These are phyloP conservation scores for Saccharomycopsis microspora DNA, from an alignment of 805 yeast species.

Conservation along the genomic window DNA sequence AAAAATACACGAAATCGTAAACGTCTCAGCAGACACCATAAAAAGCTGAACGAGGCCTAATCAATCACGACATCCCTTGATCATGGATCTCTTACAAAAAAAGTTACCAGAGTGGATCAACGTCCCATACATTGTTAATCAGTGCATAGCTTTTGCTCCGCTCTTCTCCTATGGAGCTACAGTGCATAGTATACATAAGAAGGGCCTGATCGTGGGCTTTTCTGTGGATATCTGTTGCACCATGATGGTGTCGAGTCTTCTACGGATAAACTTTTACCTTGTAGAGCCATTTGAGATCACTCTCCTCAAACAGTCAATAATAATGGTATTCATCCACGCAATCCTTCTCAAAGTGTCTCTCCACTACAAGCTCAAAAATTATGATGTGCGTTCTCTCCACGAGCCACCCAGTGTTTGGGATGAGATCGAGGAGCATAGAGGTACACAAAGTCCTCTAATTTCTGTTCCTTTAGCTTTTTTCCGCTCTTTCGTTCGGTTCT, in stretches of 20 bases:
- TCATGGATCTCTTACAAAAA: too few relatives aligned
- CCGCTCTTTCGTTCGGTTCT: constrained; percentile 39
- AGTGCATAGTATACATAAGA: constrained; percentile 50
- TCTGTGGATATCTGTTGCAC: constrained; percentile 90
- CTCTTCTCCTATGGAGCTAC: constrained; percentile 82
- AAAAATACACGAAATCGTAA: too few relatives aligned
- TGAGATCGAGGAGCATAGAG: background rate
- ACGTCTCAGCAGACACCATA: too few relatives aligned
- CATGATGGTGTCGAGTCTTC: constrained; percentile 66
- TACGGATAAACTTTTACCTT: constrained; percentile 66
- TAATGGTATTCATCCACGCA: constrained; percentile 77
- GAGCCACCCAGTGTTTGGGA: background rate
- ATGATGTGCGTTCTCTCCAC: background rate
- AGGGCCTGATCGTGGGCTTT: constrained; percentile 65
- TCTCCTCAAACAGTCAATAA: constrained; percentile 61
- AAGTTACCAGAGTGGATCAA: constrained; percentile 35
- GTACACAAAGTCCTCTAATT: background rate
- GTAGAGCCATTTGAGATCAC: constrained; percentile 77
- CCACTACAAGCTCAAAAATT: constrained; percentile 31
- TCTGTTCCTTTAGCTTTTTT: constrained; percentile 11
- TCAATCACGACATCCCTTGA: too few relatives aligned
- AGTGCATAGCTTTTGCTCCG: constrained; percentile 71
- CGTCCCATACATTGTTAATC: constrained; percentile 46
- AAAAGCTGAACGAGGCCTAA: too few relatives aligned
- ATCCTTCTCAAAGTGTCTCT: constrained; percentile 54